phyloP scores from a whole-genome alignment of 495 filamentous ascomycete species.

The Aspergillus homomorphus region DNA sequence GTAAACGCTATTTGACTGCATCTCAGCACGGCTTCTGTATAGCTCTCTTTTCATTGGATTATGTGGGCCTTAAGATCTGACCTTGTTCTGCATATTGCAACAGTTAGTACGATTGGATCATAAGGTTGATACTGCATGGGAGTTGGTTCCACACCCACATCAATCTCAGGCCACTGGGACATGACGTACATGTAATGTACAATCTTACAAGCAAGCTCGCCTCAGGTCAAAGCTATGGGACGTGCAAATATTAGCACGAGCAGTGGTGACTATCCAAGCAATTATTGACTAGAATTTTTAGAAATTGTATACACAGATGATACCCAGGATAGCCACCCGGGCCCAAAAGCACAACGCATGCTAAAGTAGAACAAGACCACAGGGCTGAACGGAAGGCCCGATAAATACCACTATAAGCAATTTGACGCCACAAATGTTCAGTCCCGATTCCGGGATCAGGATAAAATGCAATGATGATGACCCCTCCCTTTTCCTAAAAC shows the following conservation, averaged over 20 bases:
- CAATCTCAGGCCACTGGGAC: background rate
- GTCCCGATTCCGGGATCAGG: background rate
- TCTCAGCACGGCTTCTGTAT: background rate
- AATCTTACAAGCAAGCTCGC: background rate
- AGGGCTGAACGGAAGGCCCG: background rate
- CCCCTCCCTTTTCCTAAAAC: background rate
- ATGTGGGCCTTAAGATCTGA: background rate
- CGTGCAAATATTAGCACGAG: background rate
- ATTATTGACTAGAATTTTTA: background rate
- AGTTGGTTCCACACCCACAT: background rate
- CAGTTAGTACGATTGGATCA: background rate
- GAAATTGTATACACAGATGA: background rate
- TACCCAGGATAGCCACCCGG: background rate
- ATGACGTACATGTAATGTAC: background rate
- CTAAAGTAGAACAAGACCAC: background rate
- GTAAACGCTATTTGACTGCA: background rate
- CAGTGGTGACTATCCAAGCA: background rate
- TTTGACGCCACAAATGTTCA: background rate
- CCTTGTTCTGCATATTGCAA: background rate
- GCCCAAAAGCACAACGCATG: background rate
- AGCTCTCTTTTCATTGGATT: slow-evolving; percentile 1
- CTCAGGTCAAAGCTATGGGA: background rate
- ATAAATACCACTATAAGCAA: background rate
- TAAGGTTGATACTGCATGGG: no score
- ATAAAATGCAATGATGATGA: background rate